Percentiles rank a stretch among this genome's conserved stretches.
These are phyloP conservation scores for Symbiodinium pilosum DNA, from an alignment of 73 alveolate genomes.

Conservation along the genomic window DNA sequence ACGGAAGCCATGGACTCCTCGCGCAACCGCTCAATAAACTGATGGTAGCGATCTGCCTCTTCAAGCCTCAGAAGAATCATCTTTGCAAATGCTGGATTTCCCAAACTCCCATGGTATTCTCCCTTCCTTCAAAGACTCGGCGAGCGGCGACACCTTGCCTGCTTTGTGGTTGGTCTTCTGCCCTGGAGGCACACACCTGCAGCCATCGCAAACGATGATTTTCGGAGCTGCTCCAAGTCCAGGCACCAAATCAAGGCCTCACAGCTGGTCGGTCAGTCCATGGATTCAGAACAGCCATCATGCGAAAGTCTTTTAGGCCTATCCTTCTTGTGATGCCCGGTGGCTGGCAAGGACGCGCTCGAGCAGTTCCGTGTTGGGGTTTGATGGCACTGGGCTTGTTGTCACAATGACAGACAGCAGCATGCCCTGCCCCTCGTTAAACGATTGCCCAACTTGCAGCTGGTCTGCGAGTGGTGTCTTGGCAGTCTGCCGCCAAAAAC, in stretches of 20 bases:
- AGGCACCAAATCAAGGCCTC: conserved; percentile 9
- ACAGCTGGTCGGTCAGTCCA: neutral
- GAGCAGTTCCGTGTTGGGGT: conserved; percentile 66
- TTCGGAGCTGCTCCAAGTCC: conserved; percentile 11
- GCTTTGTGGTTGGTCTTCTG: conserved; percentile 43
- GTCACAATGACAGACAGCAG: conserved; percentile 46
- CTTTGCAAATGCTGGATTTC: neutral
- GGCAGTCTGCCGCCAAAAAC: neutral
- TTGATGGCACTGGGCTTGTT: conserved; percentile 87
- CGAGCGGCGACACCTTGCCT: conserved; percentile 3
- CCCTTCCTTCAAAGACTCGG: too few species aligned
- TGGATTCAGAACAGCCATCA: too few species aligned
- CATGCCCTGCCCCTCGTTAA: neutral
- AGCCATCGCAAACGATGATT: conserved; percentile 72
- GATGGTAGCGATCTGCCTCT: conserved; percentile 8
- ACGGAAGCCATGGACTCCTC: neutral
- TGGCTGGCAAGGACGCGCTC: conserved; percentile 32
- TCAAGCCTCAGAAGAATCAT: neutral
- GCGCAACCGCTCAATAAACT: neutral
- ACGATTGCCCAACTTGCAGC: neutral
- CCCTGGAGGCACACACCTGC: conserved; percentile 1
- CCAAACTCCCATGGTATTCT: neutral
- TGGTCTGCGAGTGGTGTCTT: neutral
- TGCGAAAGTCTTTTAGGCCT: neutral
- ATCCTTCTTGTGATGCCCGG: neutral